Evolutionary conservation across 78 protist species (phyloP).

Genomic region (Creolimax fragrantissima): DNA sequence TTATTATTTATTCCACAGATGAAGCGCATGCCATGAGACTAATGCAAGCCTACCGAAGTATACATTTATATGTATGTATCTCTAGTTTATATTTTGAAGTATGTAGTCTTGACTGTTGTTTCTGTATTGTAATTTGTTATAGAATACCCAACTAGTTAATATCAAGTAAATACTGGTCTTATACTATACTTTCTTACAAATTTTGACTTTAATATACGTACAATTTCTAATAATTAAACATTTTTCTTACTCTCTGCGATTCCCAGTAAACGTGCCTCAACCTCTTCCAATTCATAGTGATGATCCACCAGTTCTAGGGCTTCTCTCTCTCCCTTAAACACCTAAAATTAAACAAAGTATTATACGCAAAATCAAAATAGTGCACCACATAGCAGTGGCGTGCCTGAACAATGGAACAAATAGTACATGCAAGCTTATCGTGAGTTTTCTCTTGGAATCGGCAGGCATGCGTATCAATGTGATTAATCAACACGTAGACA

Average conservation of each 20-base stretch:
- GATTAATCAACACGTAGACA: no score
- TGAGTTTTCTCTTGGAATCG: no score
- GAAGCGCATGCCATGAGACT: no score
- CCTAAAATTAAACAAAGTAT: not conserved
- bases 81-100: not conserved
- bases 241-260: not conserved
- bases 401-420: no score
- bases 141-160: not conserved
- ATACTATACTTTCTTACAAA: not conserved
- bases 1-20: no score
- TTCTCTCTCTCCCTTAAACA: not conserved
- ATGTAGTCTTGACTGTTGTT: not conserved
- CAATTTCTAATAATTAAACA: not conserved
- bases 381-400: no score
- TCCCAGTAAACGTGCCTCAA: not conserved
- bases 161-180: not conserved
- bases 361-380: no score
- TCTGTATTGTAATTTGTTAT: not conserved
- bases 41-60: not conserved
- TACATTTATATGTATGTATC: not conserved
- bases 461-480: no score
- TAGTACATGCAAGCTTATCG: no score
- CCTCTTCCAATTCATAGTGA: not conserved
- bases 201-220: not conserved
- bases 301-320: not conserved